These are phyloP conservation scores for Metarhizium guizhouense DNA, from an alignment of 2,329 filamentous ascomycete species.

Conservation along the genomic window DNA sequence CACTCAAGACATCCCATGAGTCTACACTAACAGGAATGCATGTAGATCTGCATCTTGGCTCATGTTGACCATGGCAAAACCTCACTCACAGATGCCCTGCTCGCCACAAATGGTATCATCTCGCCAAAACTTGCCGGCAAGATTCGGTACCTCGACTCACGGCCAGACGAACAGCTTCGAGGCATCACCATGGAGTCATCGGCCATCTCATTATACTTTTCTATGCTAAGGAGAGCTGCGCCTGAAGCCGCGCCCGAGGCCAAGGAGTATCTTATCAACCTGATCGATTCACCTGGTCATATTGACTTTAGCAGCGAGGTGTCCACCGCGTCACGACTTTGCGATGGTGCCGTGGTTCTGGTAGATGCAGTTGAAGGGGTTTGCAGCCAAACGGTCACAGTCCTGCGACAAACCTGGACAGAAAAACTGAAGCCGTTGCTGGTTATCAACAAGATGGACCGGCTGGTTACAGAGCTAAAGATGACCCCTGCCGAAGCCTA, in stretches of 20 bases:
- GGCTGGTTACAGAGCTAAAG: conserved; percentile 85
- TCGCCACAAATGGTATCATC: conserved; percentile 98
- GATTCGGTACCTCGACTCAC: conserved; percentile 93
- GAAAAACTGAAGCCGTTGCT: conserved; percentile 92
- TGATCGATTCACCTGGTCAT: conserved; percentile 96
- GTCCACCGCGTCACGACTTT: conserved; percentile 86
- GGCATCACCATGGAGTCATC: conserved; percentile 99
- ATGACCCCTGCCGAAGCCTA: conserved; percentile 89
- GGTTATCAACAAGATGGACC: conserved; percentile 97
- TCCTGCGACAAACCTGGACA: conserved; percentile 87
- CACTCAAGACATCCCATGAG: neutral
- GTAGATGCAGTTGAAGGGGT: conserved; percentile 97
- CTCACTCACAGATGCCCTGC: conserved; percentile 87
- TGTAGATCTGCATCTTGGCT: conserved; percentile 83
- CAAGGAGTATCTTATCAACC: conserved; percentile 90
- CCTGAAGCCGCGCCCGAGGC: conserved; percentile 61
- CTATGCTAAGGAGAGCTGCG: conserved; percentile 67
- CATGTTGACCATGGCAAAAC: conserved; percentile 99
- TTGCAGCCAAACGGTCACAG: conserved; percentile 96
- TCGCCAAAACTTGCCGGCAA: conserved; percentile 95
- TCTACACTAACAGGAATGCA: conserved; percentile 21
- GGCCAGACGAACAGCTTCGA: conserved; percentile 88
- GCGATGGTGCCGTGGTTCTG: conserved; percentile 87
- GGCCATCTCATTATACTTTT: conserved; percentile 93
- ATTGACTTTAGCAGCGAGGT: conserved; percentile 99